A percentile compares a stretch with the other conserved stretches of the same genome.
These are phyloP conservation scores for Zymoseptoria crescenta DNA, from an alignment of 2,329 filamentous ascomycete genomes.

Conservation along the genomic window DNA sequence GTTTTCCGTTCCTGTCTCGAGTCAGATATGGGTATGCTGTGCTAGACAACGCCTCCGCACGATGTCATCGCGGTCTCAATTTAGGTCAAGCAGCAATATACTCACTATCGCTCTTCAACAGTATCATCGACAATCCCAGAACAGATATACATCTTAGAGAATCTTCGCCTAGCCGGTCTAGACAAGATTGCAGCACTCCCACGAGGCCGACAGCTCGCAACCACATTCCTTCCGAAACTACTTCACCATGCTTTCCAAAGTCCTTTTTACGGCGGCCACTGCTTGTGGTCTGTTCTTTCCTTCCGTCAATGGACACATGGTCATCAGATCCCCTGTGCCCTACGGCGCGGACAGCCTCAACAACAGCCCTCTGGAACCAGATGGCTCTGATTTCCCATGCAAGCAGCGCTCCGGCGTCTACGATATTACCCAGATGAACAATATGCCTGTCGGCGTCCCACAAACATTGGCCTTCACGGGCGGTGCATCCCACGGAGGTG, in stretches of 20 bases:
- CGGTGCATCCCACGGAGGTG: slow-evolving; percentile 74
- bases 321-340: slow-evolving; percentile 61
- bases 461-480: slow-evolving; percentile 62
- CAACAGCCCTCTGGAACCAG: slow-evolving; percentile 55
- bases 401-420: slow-evolving; percentile 48
- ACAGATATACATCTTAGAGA: not conserved
- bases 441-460: slow-evolving; percentile 54
- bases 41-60: not conserved
- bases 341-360: slow-evolving; percentile 48
- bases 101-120: not conserved
- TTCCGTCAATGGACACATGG: slow-evolving; percentile 60
- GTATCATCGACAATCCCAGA: not conserved
- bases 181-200: slow-evolving; percentile 11
- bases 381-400: slow-evolving; percentile 67
- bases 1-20: not conserved
- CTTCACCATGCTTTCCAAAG: slow-evolving; percentile 16
- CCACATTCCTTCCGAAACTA: slow-evolving; percentile 9
- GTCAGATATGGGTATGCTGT: slow-evolving; percentile 1
- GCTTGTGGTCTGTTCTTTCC: slow-evolving; percentile 13
- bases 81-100: not conserved
- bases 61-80: not conserved
- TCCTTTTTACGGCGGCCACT: slow-evolving; percentile 10
- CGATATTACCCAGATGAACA: slow-evolving; percentile 48
- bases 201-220: slow-evolving; percentile 15
- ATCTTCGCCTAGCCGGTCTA: slow-evolving; percentile 18